phyloP scores from a whole-genome alignment of 1,139 yeast species.

The Geotrichum klebahnii region DNA sequence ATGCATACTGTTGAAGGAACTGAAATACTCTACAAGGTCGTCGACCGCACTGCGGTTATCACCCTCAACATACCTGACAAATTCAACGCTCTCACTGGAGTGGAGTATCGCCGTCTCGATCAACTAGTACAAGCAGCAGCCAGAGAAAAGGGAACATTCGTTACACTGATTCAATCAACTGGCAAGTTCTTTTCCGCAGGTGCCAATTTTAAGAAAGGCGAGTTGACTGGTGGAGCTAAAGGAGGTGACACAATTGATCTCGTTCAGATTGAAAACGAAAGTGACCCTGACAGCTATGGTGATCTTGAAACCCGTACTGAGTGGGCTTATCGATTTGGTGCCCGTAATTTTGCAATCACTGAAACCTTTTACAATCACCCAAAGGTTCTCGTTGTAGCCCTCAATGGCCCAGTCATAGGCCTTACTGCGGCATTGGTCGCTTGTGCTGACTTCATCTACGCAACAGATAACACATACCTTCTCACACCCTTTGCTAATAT shows the following conservation, averaged over 20 bases:
- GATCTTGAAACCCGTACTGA: constrained; percentile 7
- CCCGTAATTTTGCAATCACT: constrained; percentile 68
- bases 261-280: constrained; percentile 23
- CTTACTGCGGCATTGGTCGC: constrained; percentile 70
- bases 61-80: constrained; percentile 60
- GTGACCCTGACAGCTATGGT: constrained; percentile 17
- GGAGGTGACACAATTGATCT: constrained; percentile 25
- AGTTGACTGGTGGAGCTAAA: constrained; percentile 33
- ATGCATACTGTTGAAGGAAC: constrained; percentile 1
- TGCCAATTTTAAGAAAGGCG: constrained; percentile 55
- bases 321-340: constrained; percentile 56
- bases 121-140: constrained; percentile 62
- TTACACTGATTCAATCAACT: constrained; percentile 64
- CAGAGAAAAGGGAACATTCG: constrained; percentile 57
- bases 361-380: constrained; percentile 66
- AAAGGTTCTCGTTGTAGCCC: constrained; percentile 67
- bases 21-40: constrained; percentile 42
- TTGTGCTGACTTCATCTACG: constrained; percentile 72
- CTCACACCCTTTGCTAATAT: constrained; percentile 77
- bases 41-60: constrained; percentile 57
- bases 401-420: constrained; percentile 88
- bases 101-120: constrained; percentile 63
- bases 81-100: constrained; percentile 65
- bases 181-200: constrained; percentile 86
- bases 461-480: constrained; percentile 58